Base-by-base conservation (phyloP, 1,284 basidiomycete species). In the Fomitopsis palustris region DNA sequence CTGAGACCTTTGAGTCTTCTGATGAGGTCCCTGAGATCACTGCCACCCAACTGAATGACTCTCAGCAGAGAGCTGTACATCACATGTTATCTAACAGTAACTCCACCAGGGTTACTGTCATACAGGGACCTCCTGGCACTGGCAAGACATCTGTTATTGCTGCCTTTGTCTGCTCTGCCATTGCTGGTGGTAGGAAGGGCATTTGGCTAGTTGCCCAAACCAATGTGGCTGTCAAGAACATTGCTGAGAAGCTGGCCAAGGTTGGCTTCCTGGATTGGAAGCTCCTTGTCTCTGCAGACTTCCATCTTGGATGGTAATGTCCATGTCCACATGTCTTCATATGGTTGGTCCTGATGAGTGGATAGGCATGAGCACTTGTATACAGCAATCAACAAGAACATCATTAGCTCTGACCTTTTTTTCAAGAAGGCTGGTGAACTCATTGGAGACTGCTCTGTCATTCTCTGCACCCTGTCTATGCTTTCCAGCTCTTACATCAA, bases 351-450 rank as follows among this genome's bases (percentile, higher is more conserved):
- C 2, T 23, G 54, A 39, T 54, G 37, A 37, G 16, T 51, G 35
- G 52, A 54, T 55, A 92, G 90, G 88, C 87, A 92, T 74, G 88
- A 89, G 60, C 86, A 91, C 67, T 72, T 90, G 0, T 92, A 92
- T 67, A 57, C 70, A 8, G 61, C 73, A 16, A 67, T 86, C 23
- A 58, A 68, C 31, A 51, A 62, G 0, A 75, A 82, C 51, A 64
- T 88, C 17, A 84, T 92, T 53, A 67, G 73, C 7, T 85, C 86
- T 10, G 73, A 80, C 57, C 56, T 64, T 0, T 83, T 90, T 0
- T 83, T 90, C 49, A 62, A 43, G 12, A 39, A 47, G n/a, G 62
- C 63, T n/a, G 31, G 39, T 12, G 53, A 25, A 21, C 33, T 54
- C 25, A 57, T 84, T 9, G 65, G 72, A 53, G 80, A 71, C 25